Conservation (phyloP, 164 flowering plant genomes). For the Cinnamomum micranthum region DNA sequence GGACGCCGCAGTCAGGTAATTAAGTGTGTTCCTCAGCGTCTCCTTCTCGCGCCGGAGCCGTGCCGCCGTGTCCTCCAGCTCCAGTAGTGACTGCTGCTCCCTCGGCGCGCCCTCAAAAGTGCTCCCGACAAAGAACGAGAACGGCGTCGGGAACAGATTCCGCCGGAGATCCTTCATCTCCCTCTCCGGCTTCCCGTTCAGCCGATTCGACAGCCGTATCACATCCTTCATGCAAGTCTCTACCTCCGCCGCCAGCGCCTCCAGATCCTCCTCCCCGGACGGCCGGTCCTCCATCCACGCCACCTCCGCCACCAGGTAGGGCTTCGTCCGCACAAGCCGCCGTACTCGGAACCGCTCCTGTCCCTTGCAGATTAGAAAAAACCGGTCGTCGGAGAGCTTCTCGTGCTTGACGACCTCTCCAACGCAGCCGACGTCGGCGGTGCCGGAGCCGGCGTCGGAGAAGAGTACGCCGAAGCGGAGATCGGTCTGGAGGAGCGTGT, state of each 20-base stretch:
- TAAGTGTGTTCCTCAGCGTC: conserved; percentile 83
- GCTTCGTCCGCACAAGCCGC: conserved; percentile 63
- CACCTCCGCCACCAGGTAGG: conserved; percentile 82
- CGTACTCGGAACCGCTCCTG: conserved; percentile 85
- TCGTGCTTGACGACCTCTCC: conserved; percentile 96
- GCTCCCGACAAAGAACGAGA: conserved; percentile 93
- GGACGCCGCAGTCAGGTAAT: conserved; percentile 90
- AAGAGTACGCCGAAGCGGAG: conserved; percentile 92
- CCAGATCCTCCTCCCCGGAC: conserved; percentile 53
- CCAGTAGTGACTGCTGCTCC: conserved; percentile 96
- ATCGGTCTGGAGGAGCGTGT: conserved; percentile 88
- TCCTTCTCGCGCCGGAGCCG: conserved; percentile 92
- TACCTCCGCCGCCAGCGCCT: conserved; percentile 65
- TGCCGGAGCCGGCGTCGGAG: conserved; percentile 68
- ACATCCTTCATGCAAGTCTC: conserved; percentile 91
- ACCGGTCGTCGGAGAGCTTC: conserved; percentile 86
- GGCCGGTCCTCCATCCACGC: conserved; percentile 91
- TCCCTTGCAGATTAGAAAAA: conserved; percentile 93
- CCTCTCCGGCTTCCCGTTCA: conserved; percentile 90
- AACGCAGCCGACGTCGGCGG: conserved; percentile 90
- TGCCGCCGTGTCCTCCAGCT: conserved; percentile 80
- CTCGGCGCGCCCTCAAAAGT: conserved; percentile 96
- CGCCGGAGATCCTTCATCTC: conserved; percentile 71
- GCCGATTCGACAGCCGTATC: conserved; percentile 72
- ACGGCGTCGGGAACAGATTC: conserved; percentile 89